These are phyloP conservation scores for Globisporangium canariense DNA, from an alignment of 352 stramenopile species.

Conservation along the genomic window DNA sequence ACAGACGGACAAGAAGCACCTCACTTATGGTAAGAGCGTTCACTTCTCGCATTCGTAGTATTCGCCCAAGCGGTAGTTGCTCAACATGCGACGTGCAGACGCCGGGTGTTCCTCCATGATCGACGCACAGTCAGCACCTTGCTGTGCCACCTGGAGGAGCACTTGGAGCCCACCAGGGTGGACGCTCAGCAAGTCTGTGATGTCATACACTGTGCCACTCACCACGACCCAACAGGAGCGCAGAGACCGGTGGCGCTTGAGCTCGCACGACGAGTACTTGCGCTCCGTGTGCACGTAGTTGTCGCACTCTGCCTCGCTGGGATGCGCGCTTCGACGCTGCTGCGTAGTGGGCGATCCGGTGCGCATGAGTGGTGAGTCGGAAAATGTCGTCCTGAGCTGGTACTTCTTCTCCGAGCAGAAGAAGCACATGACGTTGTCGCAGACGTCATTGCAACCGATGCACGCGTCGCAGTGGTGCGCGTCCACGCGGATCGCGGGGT, in stretches of 20 bases:
- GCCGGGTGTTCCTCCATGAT: slow-evolving; percentile 58
- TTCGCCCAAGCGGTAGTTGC: slow-evolving; percentile 58
- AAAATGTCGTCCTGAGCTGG: slow-evolving; percentile 51
- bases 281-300: slow-evolving; percentile 20
- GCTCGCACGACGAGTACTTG: slow-evolving; percentile 87
- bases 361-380: slow-evolving; percentile 15
- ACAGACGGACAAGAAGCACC: neutral
- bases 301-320: slow-evolving; percentile 2
- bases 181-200: slow-evolving; percentile 82
- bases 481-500: slow-evolving; percentile 11
- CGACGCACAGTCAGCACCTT: slow-evolving; percentile 47
- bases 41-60: slow-evolving; percentile 61
- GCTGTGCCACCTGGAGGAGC: slow-evolving; percentile 48
- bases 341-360: neutral
- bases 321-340: neutral
- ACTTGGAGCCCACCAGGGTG: slow-evolving; percentile 85
- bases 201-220: slow-evolving; percentile 88
- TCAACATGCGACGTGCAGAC: slow-evolving; percentile 35
- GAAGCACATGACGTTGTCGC: slow-evolving; percentile 53
- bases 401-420: slow-evolving; percentile 79
- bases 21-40: slow-evolving; percentile 21
- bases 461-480: slow-evolving; percentile 66
- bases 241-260: slow-evolving; percentile 72
- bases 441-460: slow-evolving; percentile 79
- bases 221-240: slow-evolving; percentile 91